A percentile compares a stretch with the other conserved stretches of the same genome.
phyloP scores from a whole-genome alignment of 2,329 filamentous ascomycete genomes.

The Trichoderma asperellum region DNA sequence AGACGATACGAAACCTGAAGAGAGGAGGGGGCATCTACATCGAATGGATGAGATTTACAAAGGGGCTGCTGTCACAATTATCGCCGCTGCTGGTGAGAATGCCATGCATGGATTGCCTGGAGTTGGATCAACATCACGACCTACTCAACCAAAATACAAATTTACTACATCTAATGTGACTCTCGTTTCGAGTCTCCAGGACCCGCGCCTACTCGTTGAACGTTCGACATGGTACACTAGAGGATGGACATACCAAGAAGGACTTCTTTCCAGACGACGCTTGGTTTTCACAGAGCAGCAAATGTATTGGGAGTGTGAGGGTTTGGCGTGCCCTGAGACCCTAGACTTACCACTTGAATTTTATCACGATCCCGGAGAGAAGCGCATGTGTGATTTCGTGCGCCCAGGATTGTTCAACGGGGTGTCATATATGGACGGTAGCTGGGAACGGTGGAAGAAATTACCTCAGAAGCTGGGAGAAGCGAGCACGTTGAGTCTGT shows the following conservation, averaged over 20 bases:
- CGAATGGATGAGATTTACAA: conserved; percentile 47
- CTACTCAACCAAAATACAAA: conserved; percentile 40
- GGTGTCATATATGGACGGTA: conserved; percentile 42
- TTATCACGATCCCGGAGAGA: conserved; percentile 41
- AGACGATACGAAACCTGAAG: conserved; percentile 33
- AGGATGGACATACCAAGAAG: conserved; percentile 49
- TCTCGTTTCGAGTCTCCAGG: conserved; percentile 41
- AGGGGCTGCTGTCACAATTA: conserved; percentile 43
- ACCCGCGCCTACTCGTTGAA: conserved; percentile 39
- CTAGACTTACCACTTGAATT: conserved; percentile 39
- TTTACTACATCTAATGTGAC: conserved; percentile 41
- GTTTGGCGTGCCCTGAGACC: conserved; percentile 45
- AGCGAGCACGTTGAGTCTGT: conserved; percentile 43
- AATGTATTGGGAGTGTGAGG: conserved; percentile 47
- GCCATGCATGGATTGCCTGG: conserved; percentile 44
- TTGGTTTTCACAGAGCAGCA: conserved; percentile 47
- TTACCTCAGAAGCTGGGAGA: conserved; percentile 37
- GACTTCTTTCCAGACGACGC: conserved; percentile 42
- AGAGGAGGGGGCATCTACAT: conserved; percentile 39
- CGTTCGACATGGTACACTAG: conserved; percentile 43
- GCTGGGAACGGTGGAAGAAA: conserved; percentile 44
- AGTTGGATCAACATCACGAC: conserved; percentile 37
- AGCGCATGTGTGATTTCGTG: conserved; percentile 44
- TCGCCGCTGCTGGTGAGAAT: conserved; percentile 44
- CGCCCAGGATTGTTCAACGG: conserved; percentile 43